Conservation (phyloP, 75 land plant genomes). For the Pinus albicaulis region DNA sequence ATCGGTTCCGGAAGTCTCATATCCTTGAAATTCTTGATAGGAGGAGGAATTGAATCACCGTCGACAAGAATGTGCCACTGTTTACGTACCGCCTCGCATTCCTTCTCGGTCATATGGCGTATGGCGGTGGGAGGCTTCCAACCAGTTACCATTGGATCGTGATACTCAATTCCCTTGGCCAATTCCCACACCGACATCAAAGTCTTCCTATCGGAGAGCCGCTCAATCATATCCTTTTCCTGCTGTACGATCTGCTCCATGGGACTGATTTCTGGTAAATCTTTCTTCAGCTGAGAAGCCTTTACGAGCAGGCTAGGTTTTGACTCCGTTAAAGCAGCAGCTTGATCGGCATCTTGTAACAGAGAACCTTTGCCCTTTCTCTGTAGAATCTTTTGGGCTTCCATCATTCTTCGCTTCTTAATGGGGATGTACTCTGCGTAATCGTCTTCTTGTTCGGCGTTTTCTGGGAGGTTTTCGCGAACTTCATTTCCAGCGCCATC, state of each 20-base stretch:
- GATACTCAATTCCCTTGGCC: conserved; percentile 84
- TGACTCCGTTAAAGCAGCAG: conserved; percentile 29
- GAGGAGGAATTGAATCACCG: conserved; percentile 82
- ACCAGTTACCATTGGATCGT: conserved; percentile 75
- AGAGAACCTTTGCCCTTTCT: conserved; percentile 50
- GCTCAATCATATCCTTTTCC: conserved; percentile 91
- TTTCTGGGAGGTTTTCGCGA: not conserved
- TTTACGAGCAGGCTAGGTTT: conserved; percentile 84
- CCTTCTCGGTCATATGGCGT: conserved; percentile 44
- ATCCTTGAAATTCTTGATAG: conserved; percentile 34
- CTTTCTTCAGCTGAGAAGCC: conserved; percentile 81
- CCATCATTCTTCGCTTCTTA: conserved; percentile 68
- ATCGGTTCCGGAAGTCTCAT: conserved; percentile 3
- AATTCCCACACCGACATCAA: conserved; percentile 74
- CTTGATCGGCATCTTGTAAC: not conserved
- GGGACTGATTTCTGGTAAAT: conserved; percentile 66
- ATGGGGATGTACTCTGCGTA: conserved; percentile 80
- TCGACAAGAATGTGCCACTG: conserved; percentile 90
- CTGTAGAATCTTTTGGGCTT: conserved; percentile 72
- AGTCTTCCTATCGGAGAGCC: conserved; percentile 63
- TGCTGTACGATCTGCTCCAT: conserved; percentile 73
- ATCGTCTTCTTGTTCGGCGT: conserved; percentile 61
- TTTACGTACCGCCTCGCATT: conserved; percentile 36
- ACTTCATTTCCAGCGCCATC: too few species aligned
- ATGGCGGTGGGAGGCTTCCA: conserved; percentile 82